These are phyloP conservation scores for Amaranthus palmeri DNA, from an alignment of 148 eudicot genomes.

Conservation along the genomic window DNA sequence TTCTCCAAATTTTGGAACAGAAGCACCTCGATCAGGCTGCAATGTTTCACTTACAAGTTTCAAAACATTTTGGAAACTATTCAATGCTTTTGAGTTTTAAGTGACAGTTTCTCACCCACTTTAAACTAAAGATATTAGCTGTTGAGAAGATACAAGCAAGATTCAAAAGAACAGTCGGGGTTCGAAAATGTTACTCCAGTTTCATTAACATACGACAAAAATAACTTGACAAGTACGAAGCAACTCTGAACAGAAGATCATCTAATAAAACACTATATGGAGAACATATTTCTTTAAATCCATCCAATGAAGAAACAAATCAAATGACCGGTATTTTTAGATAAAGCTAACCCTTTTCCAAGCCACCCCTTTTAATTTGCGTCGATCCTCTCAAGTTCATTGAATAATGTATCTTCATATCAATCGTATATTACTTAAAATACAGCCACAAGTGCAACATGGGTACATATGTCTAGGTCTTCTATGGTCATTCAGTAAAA, in stretches of 20 bases:
- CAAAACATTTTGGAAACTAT: neutral
- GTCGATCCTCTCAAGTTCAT: no score
- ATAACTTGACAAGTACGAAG: neutral
- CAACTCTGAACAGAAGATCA: neutral
- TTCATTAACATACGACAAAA: neutral
- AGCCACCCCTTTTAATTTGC: no score
- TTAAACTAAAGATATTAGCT: neutral
- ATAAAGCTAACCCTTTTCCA: no score
- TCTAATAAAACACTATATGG: neutral
- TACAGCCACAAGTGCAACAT: neutral
- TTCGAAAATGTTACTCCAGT: neutral
- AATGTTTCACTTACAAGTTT: constrained; percentile 6
- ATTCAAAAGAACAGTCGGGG: neutral
- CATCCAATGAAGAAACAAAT: neutral
- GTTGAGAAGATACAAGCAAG: neutral
- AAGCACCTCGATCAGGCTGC: constrained; percentile 60
- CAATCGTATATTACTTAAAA: no score
- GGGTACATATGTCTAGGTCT: no score
- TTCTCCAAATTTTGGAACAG: constrained; percentile 54
- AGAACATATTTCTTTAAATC: neutral
- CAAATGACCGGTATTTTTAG: neutral
- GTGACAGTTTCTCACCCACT: neutral
- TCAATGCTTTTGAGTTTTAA: neutral
- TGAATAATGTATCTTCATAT: no score
- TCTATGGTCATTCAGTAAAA: neutral